Evolutionary conservation across 371 early-diverging fungal genomes (phyloP), one percentile per base, ranked within the genome.

Genomic region (Rhizomucor miehei): DNA sequence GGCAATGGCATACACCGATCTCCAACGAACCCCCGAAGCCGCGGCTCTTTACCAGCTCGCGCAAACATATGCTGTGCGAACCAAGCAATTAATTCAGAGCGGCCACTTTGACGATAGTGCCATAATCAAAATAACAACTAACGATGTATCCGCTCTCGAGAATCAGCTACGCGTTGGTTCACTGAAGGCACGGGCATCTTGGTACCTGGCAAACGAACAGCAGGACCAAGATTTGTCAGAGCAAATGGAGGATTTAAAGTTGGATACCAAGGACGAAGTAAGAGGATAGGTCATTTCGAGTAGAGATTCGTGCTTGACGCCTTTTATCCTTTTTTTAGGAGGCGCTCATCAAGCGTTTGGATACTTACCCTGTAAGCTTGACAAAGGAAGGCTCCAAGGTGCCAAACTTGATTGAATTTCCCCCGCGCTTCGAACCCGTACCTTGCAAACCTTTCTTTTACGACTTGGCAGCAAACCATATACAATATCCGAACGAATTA

Each of bases 371-470:
- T 10, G 54, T 74, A 0, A 66, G 62, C 20, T 56, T 76, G 44
- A 69, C 77, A 9, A 46, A 54, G 19, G 48, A 44, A 3, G 48
- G 52, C 3, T 51, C 65, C 14, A 67, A 71, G 19, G 59, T 62
- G 14, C 73, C 74, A 17, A 66, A 77, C 43, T 59, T 91, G 37
- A 73, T 88, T 16, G 78, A 80, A 23, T 82, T 90, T 53, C 90
- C 90, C 14, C 90, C 91, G 3, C 47, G 59, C 37, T 74, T 90
- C 51, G 67, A 81, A 52, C 82, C 90, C 11, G 84, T 88, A 38
- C 79, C 88, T 2, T 78, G 77, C 52, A 92, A 92, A 55, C 93
- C 93, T 0, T 65, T 92, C 46, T 89, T 89, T 63, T 90, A 87
- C 66, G 93, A 92, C 58, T 67, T 92, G 43, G 90, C 91, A 3